Evolutionary conservation across 306 rosid genomes (phyloP).

Genomic region (Dryas octopetala): DNA sequence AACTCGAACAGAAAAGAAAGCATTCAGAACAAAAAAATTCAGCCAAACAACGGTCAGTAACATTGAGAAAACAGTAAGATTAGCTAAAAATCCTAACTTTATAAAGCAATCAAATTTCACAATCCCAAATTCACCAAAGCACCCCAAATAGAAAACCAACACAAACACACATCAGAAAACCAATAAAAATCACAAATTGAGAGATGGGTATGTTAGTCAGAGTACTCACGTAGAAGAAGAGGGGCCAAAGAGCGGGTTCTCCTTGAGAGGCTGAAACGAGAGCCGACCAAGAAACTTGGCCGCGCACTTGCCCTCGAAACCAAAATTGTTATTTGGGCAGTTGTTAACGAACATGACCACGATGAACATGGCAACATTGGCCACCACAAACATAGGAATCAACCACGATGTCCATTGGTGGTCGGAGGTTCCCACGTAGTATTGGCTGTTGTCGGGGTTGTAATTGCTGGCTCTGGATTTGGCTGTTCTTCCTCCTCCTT

Average conservation of each 20-base stretch:
- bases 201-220: background rate
- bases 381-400: slow-evolving; percentile 49
- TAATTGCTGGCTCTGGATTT: slow-evolving; percentile 24
- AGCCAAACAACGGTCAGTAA: background rate
- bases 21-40: background rate
- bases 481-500: slow-evolving; percentile 44
- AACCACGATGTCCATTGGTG: slow-evolving; percentile 52
- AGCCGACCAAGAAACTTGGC: slow-evolving; percentile 44
- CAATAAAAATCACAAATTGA: background rate
- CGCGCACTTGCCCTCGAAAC: slow-evolving; percentile 30
- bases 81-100: background rate
- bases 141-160: background rate
- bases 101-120: background rate
- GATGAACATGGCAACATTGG: slow-evolving; percentile 41
- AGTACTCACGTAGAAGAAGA: slow-evolving; percentile 41
- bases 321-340: slow-evolving; percentile 38
- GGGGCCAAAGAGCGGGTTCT: slow-evolving; percentile 56
- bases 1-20: no score
- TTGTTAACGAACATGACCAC: slow-evolving; percentile 42
- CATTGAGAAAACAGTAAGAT: background rate
- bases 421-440: slow-evolving; percentile 37
- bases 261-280: slow-evolving; percentile 47
- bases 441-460: slow-evolving; percentile 22
- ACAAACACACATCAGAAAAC: background rate
- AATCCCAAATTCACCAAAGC: background rate